Evolutionary conservation across 805 yeast species (phyloP).

Genomic region (Starmera amethionina): DNA sequence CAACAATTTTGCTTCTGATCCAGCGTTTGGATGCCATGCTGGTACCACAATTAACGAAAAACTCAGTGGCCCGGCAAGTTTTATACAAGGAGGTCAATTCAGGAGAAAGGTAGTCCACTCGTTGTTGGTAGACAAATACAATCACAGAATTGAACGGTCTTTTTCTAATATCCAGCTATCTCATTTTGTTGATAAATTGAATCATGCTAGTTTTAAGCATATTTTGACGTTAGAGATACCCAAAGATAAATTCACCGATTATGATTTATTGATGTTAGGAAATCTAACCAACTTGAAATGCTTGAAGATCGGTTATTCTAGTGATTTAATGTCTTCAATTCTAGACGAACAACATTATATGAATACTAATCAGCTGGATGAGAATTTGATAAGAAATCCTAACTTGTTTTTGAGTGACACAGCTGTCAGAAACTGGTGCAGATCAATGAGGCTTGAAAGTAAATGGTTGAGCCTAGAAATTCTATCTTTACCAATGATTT

Average conservation of each 20-base stretch:
- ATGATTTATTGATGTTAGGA: slow-evolving; percentile 11
- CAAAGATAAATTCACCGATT: slow-evolving; percentile 4
- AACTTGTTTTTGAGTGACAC: no score
- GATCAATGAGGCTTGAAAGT: no score
- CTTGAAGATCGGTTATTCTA: slow-evolving; percentile 2
- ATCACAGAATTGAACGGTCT: slow-evolving; percentile 26
- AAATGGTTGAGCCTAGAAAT: no score
- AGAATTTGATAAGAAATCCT: no score
- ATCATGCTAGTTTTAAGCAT: slow-evolving; percentile 7
- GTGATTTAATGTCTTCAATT: slow-evolving; percentile 1
- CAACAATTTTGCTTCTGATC: slow-evolving; percentile 8
- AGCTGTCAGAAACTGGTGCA: no score
- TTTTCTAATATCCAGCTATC: slow-evolving; percentile 16
- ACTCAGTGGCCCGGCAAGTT: no score
- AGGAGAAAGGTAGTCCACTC: no score
- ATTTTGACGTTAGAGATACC: slow-evolving; percentile 11
- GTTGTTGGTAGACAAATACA: background rate
- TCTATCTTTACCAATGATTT: no score
- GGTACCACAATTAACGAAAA: background rate
- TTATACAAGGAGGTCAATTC: no score
- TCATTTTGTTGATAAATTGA: slow-evolving; percentile 6
- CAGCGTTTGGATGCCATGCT: slow-evolving; percentile 8
- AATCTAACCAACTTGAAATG: slow-evolving; percentile 11
- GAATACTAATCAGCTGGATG: no score
- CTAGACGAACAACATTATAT: slow-evolving; percentile 9